Conservation (phyloP, 169 alveolate genomes). For the Cryptosporidium sp. region DNA sequence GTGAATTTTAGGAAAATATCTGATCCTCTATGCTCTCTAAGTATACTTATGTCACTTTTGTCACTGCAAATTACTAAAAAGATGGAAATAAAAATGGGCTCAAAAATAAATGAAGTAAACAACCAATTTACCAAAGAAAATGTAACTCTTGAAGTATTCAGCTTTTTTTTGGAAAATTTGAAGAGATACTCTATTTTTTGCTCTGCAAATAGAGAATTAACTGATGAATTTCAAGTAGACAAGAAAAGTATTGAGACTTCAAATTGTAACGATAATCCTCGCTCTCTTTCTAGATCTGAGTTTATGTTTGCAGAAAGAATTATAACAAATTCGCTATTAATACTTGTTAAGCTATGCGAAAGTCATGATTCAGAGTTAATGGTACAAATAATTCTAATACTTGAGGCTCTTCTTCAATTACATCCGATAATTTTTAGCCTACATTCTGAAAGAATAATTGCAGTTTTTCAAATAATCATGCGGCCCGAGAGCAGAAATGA, state of each 20-base stretch:
- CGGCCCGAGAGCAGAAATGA: constrained; percentile 11
- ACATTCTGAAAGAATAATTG: constrained; percentile 54
- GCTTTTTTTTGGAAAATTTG: constrained; percentile 18
- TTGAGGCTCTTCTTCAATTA: constrained; percentile 44
- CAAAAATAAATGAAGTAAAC: not conserved
- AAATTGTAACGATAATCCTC: constrained; percentile 34
- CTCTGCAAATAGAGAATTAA: not conserved
- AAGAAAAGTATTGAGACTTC: constrained; percentile 10
- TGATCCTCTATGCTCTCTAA: constrained; percentile 49
- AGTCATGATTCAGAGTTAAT: not conserved
- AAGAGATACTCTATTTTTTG: constrained; percentile 72
- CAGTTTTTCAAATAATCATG: constrained; percentile 60
- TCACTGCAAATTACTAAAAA: not conserved
- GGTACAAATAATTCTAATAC: not conserved
- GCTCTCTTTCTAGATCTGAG: constrained; percentile 65
- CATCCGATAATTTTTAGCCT: constrained; percentile 70
- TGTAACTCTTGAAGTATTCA: not conserved
- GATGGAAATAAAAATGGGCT: not conserved
- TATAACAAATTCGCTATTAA: constrained; percentile 27
- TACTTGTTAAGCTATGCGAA: constrained; percentile 12
- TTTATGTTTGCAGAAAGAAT: constrained; percentile 72
- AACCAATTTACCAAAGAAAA: not conserved
- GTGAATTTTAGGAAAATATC: constrained; percentile 45
- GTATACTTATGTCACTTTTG: constrained; percentile 34
- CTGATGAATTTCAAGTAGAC: not conserved